phyloP scores from a whole-genome alignment of 208 protist species.

The Phytomonas sp. region DNA sequence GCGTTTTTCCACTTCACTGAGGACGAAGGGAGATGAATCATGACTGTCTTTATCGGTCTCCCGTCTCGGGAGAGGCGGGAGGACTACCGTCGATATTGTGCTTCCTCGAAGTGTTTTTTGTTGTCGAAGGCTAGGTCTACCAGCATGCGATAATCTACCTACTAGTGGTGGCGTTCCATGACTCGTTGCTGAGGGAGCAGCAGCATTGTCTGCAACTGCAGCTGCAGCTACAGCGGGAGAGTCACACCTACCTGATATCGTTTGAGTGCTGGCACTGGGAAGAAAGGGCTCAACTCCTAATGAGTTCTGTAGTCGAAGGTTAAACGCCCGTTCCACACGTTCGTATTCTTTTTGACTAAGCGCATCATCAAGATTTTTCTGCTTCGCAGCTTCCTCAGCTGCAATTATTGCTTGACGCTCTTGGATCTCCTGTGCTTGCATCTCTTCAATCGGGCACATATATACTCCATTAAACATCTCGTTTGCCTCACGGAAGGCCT shows the following conservation, averaged over 20 bases:
- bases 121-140: constrained; percentile 4
- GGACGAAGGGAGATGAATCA: constrained; percentile 23
- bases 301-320: constrained; percentile 31
- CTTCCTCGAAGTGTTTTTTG: constrained; percentile 4
- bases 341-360: constrained; percentile 36
- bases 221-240: not conserved
- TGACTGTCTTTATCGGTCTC: not conserved
- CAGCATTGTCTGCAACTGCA: not conserved
- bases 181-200: not conserved
- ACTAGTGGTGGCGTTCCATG: not conserved
- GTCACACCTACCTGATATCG: not conserved
- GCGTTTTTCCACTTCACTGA: constrained; percentile 52
- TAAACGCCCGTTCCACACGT: constrained; percentile 46
- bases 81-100: not conserved
- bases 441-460: constrained; percentile 17
- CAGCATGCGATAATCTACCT: constrained; percentile 1
- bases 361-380: constrained; percentile 31
- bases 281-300: constrained; percentile 8
- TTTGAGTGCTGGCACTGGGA: constrained; percentile 14
- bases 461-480: constrained; percentile 19
- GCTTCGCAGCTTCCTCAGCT: constrained; percentile 16
- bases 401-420: constrained; percentile 16
- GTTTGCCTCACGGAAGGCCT: constrained; percentile 23
- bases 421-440: constrained; percentile 18
- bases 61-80: not conserved